A percentile compares a stretch with the other conserved stretches of the same genome.
Evolutionary conservation across 768 basidiomycete genomes (phyloP).

Genomic region (Macrolepiota albuminosa): DNA sequence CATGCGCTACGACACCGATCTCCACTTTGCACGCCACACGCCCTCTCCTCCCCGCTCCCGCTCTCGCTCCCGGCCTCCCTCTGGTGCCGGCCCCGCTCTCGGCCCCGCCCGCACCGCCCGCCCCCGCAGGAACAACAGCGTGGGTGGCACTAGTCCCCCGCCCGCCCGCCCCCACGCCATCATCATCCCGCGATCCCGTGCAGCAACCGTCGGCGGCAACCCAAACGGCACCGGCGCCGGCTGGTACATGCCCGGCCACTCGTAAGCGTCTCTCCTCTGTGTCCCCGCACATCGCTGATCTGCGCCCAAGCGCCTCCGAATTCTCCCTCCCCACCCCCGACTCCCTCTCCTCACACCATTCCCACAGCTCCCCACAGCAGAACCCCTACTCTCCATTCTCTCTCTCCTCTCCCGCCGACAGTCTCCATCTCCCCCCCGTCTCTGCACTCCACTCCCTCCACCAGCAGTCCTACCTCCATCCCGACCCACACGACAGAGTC

Average conservation of each 20-base stretch:
- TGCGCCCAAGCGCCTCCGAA: constrained; percentile 11
- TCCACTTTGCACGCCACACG: constrained; percentile 26
- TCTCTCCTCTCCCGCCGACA: constrained; percentile 20
- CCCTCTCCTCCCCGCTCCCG: constrained; percentile 36
- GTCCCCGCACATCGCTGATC: background rate
- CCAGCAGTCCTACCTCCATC: constrained; percentile 7
- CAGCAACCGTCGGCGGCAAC: constrained; percentile 18
- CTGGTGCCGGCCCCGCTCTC: constrained; percentile 38
- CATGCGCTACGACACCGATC: constrained; percentile 45
- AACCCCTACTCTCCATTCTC: constrained; percentile 24
- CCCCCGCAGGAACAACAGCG: constrained; percentile 53
- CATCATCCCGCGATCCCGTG: constrained; percentile 45
- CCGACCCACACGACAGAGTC: background rate
- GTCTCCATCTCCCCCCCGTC: constrained; percentile 20
- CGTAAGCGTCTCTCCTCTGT: constrained; percentile 18
- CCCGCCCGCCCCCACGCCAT: constrained; percentile 60
- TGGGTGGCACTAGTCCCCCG: constrained; percentile 54
- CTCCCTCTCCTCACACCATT: constrained; percentile 27
- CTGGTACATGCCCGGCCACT: constrained; percentile 27
- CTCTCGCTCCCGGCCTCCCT: constrained; percentile 39
- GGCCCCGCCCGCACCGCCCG: constrained; percentile 55
- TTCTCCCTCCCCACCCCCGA: constrained; percentile 44
- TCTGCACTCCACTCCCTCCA: constrained; percentile 15
- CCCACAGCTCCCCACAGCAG: constrained; percentile 23
- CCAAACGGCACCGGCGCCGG: constrained; percentile 9